Evolutionary conservation across 768 basidiomycete genomes (phyloP).

Genomic region (Russula olivacea): DNA sequence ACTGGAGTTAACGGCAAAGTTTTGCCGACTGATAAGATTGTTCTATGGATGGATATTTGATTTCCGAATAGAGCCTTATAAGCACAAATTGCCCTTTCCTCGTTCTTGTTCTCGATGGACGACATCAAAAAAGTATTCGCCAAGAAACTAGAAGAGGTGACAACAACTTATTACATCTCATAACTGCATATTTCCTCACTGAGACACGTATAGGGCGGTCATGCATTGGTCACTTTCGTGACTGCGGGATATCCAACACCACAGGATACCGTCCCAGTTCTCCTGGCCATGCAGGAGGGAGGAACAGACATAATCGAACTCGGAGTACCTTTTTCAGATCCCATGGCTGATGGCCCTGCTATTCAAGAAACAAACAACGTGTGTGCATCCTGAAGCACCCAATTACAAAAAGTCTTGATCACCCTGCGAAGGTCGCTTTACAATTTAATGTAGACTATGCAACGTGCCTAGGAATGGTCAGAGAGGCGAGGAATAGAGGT

Average conservation of each 20-base stretch:
- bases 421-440: conserved; percentile 62
- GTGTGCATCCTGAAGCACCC: conserved; percentile 29
- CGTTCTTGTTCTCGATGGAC: conserved; percentile 46
- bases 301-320: conserved; percentile 94
- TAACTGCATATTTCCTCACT: background rate
- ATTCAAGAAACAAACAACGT: conserved; percentile 96
- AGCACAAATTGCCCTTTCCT: background rate
- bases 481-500: conserved; percentile 74
- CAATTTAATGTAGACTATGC: conserved; percentile 73
- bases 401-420: conserved; percentile 2
- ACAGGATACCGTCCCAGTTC: conserved; percentile 75
- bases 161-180: background rate
- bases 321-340: conserved; percentile 94
- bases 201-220: conserved; percentile 39
- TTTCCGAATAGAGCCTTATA: no score
- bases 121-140: conserved; percentile 64
- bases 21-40: background rate
- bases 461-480: conserved; percentile 66
- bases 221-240: conserved; percentile 80
- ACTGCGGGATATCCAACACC: conserved; percentile 87
- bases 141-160: conserved; percentile 53
- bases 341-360: conserved; percentile 89
- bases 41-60: no score
- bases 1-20: no score
- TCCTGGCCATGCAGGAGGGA: conserved; percentile 90